Conservation (phyloP, 192 early-diverging fungal genomes). For the Backusella luteola region DNA sequence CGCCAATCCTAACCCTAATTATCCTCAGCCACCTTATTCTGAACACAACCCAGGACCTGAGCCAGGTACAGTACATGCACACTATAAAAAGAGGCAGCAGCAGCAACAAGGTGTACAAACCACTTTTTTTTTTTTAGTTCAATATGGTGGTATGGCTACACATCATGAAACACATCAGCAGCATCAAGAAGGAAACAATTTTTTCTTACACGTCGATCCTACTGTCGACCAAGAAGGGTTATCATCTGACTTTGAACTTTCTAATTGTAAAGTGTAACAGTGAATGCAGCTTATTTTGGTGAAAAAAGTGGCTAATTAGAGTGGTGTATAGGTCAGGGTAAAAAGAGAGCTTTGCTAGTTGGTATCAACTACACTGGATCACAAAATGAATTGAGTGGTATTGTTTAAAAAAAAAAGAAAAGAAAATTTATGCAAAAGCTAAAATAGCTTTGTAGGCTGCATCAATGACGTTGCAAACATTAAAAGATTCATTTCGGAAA, state of each 20-base stretch:
- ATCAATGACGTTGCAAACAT: conserved; percentile 83
- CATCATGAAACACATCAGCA: neutral
- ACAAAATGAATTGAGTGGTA: conserved; percentile 55
- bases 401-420: neutral
- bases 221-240: conserved; percentile 20
- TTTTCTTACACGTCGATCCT: conserved; percentile 24
- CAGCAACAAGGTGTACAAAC: neutral
- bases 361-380: conserved; percentile 88
- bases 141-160: conserved; percentile 9
- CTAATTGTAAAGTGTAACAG: conserved; percentile 38
- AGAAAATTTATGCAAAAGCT: neutral
- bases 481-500: conserved; percentile 62
- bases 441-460: conserved; percentile 51
- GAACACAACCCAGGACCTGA: conserved; percentile 24
- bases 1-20: conserved; percentile 14
- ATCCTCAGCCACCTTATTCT: conserved; percentile 29
- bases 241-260: conserved; percentile 43
- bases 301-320: neutral
- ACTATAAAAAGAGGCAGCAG: neutral
- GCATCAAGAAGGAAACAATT: neutral
- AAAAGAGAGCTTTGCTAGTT: conserved; percentile 83
- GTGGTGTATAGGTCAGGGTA: conserved; percentile 45
- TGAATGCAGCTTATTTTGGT: neutral
- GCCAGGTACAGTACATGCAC: neutral
- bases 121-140: neutral